A percentile compares a stretch with the other conserved stretches of the same genome.
Evolutionary conservation across 208 protist species (phyloP).

Genomic region (Paratrypanosoma confusum): DNA sequence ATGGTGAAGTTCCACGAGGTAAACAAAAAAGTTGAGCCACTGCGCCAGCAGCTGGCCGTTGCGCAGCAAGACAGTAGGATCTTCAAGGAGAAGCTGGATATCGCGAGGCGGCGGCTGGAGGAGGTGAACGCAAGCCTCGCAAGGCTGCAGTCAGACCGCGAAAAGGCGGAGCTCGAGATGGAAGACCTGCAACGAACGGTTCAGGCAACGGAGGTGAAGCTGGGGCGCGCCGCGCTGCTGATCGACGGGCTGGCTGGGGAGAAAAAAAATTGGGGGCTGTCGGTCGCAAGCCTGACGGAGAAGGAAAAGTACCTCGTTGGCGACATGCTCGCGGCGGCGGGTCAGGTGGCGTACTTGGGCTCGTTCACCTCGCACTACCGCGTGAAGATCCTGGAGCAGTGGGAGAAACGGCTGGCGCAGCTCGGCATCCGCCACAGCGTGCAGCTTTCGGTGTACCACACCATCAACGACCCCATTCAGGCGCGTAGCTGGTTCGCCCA

Average conservation of each 20-base stretch:
- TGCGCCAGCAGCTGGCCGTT: slow-evolving; percentile 78
- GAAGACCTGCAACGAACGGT: slow-evolving; percentile 89
- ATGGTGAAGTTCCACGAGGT: slow-evolving; percentile 97
- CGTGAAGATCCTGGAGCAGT: slow-evolving; percentile 66
- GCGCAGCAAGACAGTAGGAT: slow-evolving; percentile 90
- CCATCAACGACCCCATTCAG: slow-evolving; percentile 92
- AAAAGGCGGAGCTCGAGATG: slow-evolving; percentile 89
- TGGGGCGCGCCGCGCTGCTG: slow-evolving; percentile 92
- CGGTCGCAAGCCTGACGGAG: slow-evolving; percentile 79
- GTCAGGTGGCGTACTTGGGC: slow-evolving; percentile 94
- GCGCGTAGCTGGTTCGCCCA: slow-evolving; percentile 92
- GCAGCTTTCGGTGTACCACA: slow-evolving; percentile 80
- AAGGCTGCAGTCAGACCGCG: slow-evolving; percentile 88
- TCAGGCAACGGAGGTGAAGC: slow-evolving; percentile 89
- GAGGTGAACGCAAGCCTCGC: slow-evolving; percentile 89
- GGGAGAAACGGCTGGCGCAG: slow-evolving; percentile 66
- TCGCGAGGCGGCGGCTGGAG: slow-evolving; percentile 81
- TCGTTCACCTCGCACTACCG: slow-evolving; percentile 94
- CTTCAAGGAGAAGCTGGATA: slow-evolving; percentile 82
- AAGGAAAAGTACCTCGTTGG: slow-evolving; percentile 87
- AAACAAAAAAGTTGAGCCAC: slow-evolving; percentile 91
- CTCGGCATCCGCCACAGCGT: slow-evolving; percentile 70
- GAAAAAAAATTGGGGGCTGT: slow-evolving; percentile 89
- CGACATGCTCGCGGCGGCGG: slow-evolving; percentile 94
- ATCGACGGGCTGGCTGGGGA: slow-evolving; percentile 95